Base-by-base conservation (phyloP, 179 eudicot genomes). In the Spergularia azorica region DNA sequence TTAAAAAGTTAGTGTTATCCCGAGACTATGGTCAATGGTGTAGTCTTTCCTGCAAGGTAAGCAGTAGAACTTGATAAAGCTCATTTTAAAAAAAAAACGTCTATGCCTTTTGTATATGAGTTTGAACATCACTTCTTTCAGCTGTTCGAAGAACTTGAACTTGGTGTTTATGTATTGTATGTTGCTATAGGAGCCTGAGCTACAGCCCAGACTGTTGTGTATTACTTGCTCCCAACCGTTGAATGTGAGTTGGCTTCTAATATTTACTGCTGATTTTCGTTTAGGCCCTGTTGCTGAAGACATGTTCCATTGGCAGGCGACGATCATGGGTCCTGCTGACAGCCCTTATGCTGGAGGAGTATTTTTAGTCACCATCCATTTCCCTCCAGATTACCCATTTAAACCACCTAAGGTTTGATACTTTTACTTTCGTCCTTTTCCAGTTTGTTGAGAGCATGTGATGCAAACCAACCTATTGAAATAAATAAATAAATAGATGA, bases 291-390 rank as follows among this genome's bases (percentile, higher is more conserved):
- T 87, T 62, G 91, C 80, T 32, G 93, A 88, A 76, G 93, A 88
- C 82, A 86, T 88, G 90, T 88, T 90, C 78, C 93, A 90, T 76
- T 90, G 91, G 93, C 90, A 90, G 81, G 93, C 91, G 66, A 90
- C 91, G 26, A 90, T 90, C 74, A 90, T 90, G 91, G 94, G 94
- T 61, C 94, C 94, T 54, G 55, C 84, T 38, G 94, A 90, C 70
- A 90, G 94, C 75, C 94, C 94, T 51, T 90, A 88, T 78, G 82
- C 90, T 70, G 91, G 91, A 71, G 91, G 94, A 67, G 91, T 90
- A n/a, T 88, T 90, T 76, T 81, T 90, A 13, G 88, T 90, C 58
- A 85, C 85, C 12, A 88, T 88, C 74, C 91, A 86, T 76, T 86
- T 90, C 41, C 91, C 91, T 68, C 90, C 90, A 6, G 91, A 88